These are phyloP conservation scores for Aspergillus ruber DNA, from an alignment of 2,329 filamentous ascomycete species.

Conservation along the genomic window DNA sequence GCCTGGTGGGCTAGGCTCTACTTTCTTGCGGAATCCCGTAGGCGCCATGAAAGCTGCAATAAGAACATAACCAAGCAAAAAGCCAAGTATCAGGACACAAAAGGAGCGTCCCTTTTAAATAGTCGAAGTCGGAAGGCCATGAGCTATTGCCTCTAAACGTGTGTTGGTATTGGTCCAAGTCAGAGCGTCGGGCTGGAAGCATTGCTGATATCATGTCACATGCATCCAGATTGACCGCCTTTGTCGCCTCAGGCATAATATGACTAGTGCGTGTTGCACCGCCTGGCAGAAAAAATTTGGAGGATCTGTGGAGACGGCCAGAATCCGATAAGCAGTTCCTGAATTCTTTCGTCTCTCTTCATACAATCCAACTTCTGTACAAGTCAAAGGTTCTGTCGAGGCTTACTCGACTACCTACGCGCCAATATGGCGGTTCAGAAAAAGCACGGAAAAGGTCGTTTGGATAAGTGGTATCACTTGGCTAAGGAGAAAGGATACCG, in stretches of 20 bases:
- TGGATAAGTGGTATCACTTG: constrained; percentile 98
- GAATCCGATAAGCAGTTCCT: constrained; percentile 20
- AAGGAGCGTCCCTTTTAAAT: constrained; percentile 4
- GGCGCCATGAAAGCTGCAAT: constrained; percentile 28
- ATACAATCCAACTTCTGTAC: constrained; percentile 7
- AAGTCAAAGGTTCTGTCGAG: constrained; percentile 17
- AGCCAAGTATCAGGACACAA: constrained; percentile 2
- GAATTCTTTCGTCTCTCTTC: constrained; percentile 17
- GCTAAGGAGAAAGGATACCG: constrained; percentile 98
- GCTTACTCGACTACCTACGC: constrained; percentile 15
- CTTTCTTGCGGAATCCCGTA: constrained; percentile 39
- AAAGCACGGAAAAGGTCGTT: constrained; percentile 96
- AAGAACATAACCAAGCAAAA: constrained; percentile 28
- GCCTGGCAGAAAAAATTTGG: constrained; percentile 11
- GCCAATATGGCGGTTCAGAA: constrained; percentile 85
- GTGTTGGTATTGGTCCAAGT: constrained; percentile 1
- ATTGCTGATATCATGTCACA: constrained; percentile 30
- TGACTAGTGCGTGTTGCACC: constrained; percentile 9
- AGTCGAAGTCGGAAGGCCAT: constrained; percentile 1
- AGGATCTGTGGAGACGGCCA: constrained; percentile 4
- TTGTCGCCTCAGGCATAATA: constrained; percentile 19
- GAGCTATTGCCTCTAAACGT: constrained; percentile 3
- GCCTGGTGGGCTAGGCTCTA: constrained; percentile 34
- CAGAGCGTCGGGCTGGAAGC: constrained; percentile 4
- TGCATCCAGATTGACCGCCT: constrained; percentile 17